Base-by-base conservation (phyloP, 768 basidiomycete genomes). In the Boletus vinaceobasis region DNA sequence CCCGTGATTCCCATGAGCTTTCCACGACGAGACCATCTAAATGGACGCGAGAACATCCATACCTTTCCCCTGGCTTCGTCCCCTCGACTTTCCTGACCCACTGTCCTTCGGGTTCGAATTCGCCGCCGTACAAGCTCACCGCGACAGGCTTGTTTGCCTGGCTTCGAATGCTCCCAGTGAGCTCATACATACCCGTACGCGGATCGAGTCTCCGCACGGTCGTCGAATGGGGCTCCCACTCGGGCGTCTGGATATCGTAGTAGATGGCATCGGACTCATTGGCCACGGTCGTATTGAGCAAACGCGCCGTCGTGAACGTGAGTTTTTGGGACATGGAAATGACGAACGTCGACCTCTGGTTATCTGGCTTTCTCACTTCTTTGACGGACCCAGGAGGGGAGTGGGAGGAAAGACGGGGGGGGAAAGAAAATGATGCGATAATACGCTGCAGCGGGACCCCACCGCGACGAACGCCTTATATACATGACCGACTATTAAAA, bases 211-310 rank as follows among this genome's bases (percentile, higher is more conserved):
- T 63, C 39, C 61, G 60, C 39, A 77, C 59, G 48, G 64, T 71
- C 57, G 76, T 77, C 58, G 60, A 37, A 42, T 65, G 56, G 7
- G 65, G 60, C 47, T 71, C 71, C 75, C 74, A 73, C 39, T 67
- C 63, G 17, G 72, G 74, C 32, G 75, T 77, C 36, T 69, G 64
- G 51, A 77, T 60, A 52, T 77, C 76, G 53, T 72, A 77, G 67
- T 73, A 74, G 50, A 73, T 63, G 55, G 61, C 62, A 57, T 77
- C 75, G 52, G 62, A 67, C 33, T 55, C 63, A 52, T 72, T 75
- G 37, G 76, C 68, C 47, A 76, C 67, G 37, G 74, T 63, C 57
- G 74, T 69, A 54, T 74, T 75, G 50, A 65, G 67, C 48, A 74
- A 49, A 45, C 60, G 66, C 39, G 74, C 67, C 48, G 75, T 77